Base-by-base conservation (phyloP, 805 yeast species). In the Ogataea glucozyma region DNA sequence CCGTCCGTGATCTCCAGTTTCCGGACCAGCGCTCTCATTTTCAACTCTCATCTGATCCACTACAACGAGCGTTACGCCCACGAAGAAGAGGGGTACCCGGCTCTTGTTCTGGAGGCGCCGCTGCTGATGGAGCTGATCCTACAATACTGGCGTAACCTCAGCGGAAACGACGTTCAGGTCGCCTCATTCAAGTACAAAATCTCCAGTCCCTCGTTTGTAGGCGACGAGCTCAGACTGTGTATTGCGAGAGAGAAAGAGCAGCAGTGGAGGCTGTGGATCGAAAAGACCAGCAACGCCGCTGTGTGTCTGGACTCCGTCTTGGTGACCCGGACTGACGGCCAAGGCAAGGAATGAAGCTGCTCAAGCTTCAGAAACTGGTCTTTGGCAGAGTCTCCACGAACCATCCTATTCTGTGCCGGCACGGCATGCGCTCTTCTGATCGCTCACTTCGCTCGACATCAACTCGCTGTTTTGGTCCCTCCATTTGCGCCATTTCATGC, bases 21-120 rank as follows among this genome's bases (percentile, higher is more conserved):
- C 50, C 67, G 88, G 48, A 86, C 81, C 64, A 81, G 91, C 33
- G 83, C 87, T 10, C 61, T 93, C 40, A 82, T 93, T 1, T 82
- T 81, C 65, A 91, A 91, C 60, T 72, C 95, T 3, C 99, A 91
- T 63, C 73, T 75, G 44, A 87, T 91, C 29, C 99, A 91, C 64
- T 82, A 80, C 61, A 86, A 87, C 56, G 59, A 62, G 5, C 49
- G 50, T 1, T 87, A 86, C 58, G 73, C 88, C 6, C 52, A 41
- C 3, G 43, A 57, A 0, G 55, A 53, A 2, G 98, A 91, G 56
- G 71, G 76, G 1, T 76, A 88, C 38, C 81, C 83, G 0, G 68
- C 70, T 26, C 61, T 82, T 0, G 65, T 91, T 1, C 81, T 84
- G 0, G 96, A 87, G 33, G 99, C 96, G 0, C 97, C 97, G 0